Evolutionary conservation across 2,329 filamentous ascomycete species (phyloP).

Genomic region (Epichloe festucae): DNA sequence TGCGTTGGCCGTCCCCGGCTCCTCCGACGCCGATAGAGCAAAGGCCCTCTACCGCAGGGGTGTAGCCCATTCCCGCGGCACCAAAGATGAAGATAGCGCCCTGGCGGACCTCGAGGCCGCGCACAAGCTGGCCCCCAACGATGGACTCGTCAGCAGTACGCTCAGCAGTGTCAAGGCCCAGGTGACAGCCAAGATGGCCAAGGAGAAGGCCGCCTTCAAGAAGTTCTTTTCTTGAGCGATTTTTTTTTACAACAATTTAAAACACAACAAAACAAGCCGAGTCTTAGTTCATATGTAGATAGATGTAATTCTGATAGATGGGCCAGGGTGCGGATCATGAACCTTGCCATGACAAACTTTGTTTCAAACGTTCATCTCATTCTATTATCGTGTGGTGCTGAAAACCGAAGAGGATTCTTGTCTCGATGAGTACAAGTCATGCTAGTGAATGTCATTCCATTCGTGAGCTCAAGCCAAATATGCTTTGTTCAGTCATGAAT

Average conservation of each 20-base stretch:
- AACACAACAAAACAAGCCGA: background rate
- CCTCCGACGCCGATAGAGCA: conserved; percentile 65
- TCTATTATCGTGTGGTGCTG: too few relatives aligned
- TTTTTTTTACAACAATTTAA: too few relatives aligned
- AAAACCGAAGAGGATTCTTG: too few relatives aligned
- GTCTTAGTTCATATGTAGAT: background rate
- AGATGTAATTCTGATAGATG: background rate
- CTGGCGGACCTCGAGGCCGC: conserved; percentile 65
- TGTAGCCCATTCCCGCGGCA: conserved; percentile 50
- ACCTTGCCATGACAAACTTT: background rate
- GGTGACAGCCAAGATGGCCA: conserved; percentile 58
- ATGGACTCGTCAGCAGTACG: conserved; percentile 64
- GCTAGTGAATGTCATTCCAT: too few relatives aligned
- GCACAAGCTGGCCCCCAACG: conserved; percentile 58
- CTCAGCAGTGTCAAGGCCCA: conserved; percentile 66
- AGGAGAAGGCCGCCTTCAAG: conserved; percentile 85
- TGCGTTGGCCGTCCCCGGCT: conserved; percentile 55
- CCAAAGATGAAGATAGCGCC: conserved; percentile 77
- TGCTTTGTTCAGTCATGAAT: too few relatives aligned
- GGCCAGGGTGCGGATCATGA: background rate
- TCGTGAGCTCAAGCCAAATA: too few relatives aligned
- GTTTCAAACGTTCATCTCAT: background rate
- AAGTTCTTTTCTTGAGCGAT: conserved; percentile 61
- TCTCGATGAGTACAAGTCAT: too few relatives aligned
- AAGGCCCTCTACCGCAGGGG: conserved; percentile 83